Base-by-base conservation (phyloP, 2,329 filamentous ascomycete genomes). In the Monilinia aucupariae region DNA sequence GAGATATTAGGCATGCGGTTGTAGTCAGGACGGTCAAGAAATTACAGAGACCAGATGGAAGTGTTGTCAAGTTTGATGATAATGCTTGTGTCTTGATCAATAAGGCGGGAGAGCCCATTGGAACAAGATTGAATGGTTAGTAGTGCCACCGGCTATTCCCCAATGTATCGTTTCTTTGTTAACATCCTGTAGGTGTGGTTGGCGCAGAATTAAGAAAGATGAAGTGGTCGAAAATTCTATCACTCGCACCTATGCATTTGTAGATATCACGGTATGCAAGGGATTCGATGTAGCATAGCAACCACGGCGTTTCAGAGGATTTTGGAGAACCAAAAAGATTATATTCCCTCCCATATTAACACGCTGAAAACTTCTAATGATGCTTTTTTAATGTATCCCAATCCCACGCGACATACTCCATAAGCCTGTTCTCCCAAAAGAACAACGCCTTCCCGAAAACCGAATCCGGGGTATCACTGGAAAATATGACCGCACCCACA, bases 221-320 rank as follows among this genome's bases (percentile, higher is more conserved):
- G 82, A 89, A 96, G 79, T 99, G 94, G 94, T 96, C 92, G 72
- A 99, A 97, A 85, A 97, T 99, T 72, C 78, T 99, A 74, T 96
- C 91, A 70, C 85, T 99, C 82, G 94, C 94, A 61, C 93, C 94
- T 53, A 86, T 89, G 84, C 85, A 90, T 77, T 78, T 90, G 75
- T 90, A 83, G 64, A 63, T 68, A 63, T 64, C 66, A 59, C 51
- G 63, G 58, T 49, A 61, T 47, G 25, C 52, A 51, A 39, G 49
- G 47, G 17, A 20, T 30, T 41, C 22, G 12, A 25, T 41, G 50
- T 54, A 55, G 49, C 50, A 61, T 64, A 34, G 43, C 51, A 34
- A 48, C 60, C 27, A 25, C 37, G 62, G 62, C 56, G 49, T 64
- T 55, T 61, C 52, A 3, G 32, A 30, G 43, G 60, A 59, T 32